Evolutionary conservation across 345 rosid species (phyloP).

Genomic region (Moringa oleifera): DNA sequence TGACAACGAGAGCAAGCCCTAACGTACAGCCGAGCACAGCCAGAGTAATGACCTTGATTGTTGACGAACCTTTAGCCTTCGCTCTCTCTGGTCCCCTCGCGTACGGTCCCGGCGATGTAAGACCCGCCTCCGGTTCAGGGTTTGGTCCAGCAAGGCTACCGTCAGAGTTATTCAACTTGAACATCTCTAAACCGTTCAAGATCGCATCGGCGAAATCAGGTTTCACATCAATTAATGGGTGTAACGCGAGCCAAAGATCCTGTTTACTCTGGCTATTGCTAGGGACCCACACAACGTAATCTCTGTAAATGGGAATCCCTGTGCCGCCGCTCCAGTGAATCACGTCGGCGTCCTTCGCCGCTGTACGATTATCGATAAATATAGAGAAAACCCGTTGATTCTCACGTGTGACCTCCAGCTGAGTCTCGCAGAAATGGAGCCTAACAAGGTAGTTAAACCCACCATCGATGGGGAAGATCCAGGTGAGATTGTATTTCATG

Average conservation of each 20-base stretch:
- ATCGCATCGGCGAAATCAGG: constrained; percentile 27
- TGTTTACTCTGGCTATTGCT: constrained; percentile 17
- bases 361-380: constrained; percentile 18
- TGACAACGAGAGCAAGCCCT: no score
- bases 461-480: constrained; percentile 39
- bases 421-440: constrained; percentile 53
- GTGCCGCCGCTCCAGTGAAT: constrained; percentile 29
- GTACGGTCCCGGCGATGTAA: no score
- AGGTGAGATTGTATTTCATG: constrained; percentile 29
- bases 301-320: constrained; percentile 41
- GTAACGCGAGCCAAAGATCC: constrained; percentile 24
- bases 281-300: constrained; percentile 38
- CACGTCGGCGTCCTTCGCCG: constrained; percentile 41
- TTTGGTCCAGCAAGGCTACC: no score
- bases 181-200: constrained; percentile 49
- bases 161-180: constrained; percentile 33
- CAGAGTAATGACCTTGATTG: constrained; percentile 16
- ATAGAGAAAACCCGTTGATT: constrained; percentile 14
- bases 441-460: constrained; percentile 36
- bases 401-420: not conserved
- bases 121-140: no score
- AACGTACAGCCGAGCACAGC: constrained; percentile 15
- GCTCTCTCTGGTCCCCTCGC: no score
- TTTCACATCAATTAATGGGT: not conserved
- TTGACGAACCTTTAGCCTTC: no score